Evolutionary conservation across 176 grass and related monocot species (phyloP).

Genomic region (Ensete glaucum): DNA sequence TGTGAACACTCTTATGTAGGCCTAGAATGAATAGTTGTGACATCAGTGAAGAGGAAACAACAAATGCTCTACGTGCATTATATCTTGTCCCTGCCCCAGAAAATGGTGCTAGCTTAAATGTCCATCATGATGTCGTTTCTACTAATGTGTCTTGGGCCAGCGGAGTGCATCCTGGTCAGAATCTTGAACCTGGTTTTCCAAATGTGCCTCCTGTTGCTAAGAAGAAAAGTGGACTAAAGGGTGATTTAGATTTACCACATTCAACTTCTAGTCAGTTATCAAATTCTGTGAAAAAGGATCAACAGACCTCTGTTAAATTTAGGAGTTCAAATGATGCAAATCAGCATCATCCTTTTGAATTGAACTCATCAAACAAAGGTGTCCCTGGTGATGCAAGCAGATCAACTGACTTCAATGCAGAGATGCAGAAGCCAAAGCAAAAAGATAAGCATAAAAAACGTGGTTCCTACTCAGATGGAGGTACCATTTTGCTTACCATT

Average conservation of each 20-base stretch:
- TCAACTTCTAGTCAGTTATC: conserved; percentile 34
- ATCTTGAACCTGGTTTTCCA: conserved; percentile 26
- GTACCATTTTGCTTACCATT: conserved; percentile 29
- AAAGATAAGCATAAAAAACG: conserved; percentile 48
- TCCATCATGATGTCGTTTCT: conserved; percentile 43
- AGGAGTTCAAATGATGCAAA: conserved; percentile 32
- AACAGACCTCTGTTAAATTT: conserved; percentile 34
- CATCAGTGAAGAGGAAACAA: conserved; percentile 80
- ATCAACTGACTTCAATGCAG: conserved; percentile 40
- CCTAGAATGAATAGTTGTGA: conserved; percentile 86
- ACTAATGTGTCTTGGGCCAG: conserved; percentile 19
- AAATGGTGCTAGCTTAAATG: conserved; percentile 31
- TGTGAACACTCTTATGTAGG: conserved; percentile 37
- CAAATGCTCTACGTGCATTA: conserved; percentile 71
- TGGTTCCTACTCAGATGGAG: conserved; percentile 70
- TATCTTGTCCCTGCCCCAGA: conserved; percentile 44
- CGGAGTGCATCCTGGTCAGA: conserved; percentile 29
- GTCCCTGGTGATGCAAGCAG: conserved; percentile 28
- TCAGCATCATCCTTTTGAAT: conserved; percentile 29
- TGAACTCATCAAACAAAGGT: conserved; percentile 32
- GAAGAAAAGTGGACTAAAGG: conserved; percentile 36
- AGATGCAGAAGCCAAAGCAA: conserved; percentile 40
- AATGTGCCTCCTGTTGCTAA: conserved; percentile 19
- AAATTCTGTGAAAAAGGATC: conserved; percentile 32
- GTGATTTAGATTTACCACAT: conserved; percentile 22